A percentile compares a stretch with the other conserved stretches of the same genome.
Evolutionary conservation across 108 stramenopile genomes (phyloP).

Genomic region (Skeletonema costatum): DNA sequence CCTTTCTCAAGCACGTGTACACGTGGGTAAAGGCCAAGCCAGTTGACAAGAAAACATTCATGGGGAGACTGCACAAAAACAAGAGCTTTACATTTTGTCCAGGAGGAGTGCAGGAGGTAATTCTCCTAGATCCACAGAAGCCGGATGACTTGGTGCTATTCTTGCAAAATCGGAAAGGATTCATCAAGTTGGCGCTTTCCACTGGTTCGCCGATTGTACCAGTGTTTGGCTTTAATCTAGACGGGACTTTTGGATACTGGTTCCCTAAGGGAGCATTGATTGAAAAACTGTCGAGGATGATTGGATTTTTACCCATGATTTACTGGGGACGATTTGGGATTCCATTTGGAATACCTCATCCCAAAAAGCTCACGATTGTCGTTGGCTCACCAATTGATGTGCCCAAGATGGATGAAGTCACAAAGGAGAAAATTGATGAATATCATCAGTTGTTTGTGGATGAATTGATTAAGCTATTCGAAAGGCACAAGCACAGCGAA

Average conservation of each 20-base stretch:
- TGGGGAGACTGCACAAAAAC: conserved; percentile 30
- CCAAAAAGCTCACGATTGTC: conserved; percentile 48
- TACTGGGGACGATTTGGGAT: conserved; percentile 52
- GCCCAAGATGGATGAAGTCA: conserved; percentile 37
- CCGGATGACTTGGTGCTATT: conserved; percentile 55
- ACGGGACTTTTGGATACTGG: conserved; percentile 50
- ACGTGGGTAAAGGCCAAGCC: conserved; percentile 37
- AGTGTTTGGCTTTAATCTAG: conserved; percentile 70
- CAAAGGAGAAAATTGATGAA: conserved; percentile 45
- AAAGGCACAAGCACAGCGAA: conserved; percentile 53
- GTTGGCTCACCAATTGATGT: conserved; percentile 41
- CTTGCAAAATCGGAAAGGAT: conserved; percentile 82
- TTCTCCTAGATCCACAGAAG: conserved; percentile 40
- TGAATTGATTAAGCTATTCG: conserved; percentile 52
- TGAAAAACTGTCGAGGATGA: conserved; percentile 35
- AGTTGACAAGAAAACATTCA: conserved; percentile 56
- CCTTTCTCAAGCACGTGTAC: conserved; percentile 61
- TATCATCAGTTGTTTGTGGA: conserved; percentile 50
- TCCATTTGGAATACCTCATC: conserved; percentile 56
- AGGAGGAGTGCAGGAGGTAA: conserved; percentile 70
- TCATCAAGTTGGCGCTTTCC: conserved; percentile 77
- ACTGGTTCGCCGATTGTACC: conserved; percentile 87
- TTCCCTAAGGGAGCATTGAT: conserved; percentile 41
- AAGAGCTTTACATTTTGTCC: conserved; percentile 54
- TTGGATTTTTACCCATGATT: conserved; percentile 53